Base-by-base conservation (phyloP, 2,329 filamentous ascomycete species). In the Colletotrichum sp. region DNA sequence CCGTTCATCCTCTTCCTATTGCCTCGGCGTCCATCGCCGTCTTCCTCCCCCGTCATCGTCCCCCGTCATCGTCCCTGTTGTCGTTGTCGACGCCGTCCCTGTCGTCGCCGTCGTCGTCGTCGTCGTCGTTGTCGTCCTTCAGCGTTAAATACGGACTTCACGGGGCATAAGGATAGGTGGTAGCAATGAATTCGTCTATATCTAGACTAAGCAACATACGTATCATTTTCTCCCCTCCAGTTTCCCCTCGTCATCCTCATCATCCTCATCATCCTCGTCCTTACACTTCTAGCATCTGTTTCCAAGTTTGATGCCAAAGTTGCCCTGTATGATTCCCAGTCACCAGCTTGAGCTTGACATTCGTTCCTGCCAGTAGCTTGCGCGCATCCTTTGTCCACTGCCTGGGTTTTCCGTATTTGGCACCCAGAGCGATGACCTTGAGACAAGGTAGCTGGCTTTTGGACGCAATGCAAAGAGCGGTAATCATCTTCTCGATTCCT, bases 351-450 rank as follows among this genome's bases (percentile, higher is more conserved):
- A 72, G 8, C 4, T 64, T 57, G 1, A 70, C 72, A 21, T 64
- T 62, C 1, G 68, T 75, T 5, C 36, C 49, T 3, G 60, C 52
- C 3, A 75, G 26, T 1, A 55, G n/a, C 44, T 66, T 71, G 15
- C 63, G 55, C 32, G 72, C 68, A 24, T 18, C 26, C 15, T 13
- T 64, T 16, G 34, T 72, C 72, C 60, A 75, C 13, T 60, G 60
- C 8, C 24, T 28, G 4, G 59, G 72, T 4, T 71, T 66, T 15
- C 49, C 55, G 36, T 60, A 72, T 36, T 72, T 75, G 39, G 60
- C 44, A 8, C 72, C 62, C 8, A 75, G 18, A 8, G 30, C 32
- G 8, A 75, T 72, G 21, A 49, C 36, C 10, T 67, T 71, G 21
- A 75, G 62, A 8, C 21, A 62, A 13, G 36, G 26, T 12, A 75